These are phyloP conservation scores for Thelonectria blattea DNA, from an alignment of 2,329 filamentous ascomycete genomes.

Conservation along the genomic window DNA sequence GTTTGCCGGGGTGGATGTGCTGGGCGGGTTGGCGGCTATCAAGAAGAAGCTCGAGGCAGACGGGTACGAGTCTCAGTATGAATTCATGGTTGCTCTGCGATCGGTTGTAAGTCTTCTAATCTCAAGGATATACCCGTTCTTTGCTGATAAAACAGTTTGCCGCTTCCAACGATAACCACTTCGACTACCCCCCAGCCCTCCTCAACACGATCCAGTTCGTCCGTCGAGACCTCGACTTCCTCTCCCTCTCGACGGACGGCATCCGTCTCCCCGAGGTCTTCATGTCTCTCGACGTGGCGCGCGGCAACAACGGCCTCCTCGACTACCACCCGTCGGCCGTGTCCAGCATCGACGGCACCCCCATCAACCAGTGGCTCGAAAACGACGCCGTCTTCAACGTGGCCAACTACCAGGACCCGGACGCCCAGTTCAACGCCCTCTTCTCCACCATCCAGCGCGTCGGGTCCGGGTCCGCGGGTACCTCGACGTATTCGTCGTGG, in stretches of 20 bases:
- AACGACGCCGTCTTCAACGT: constrained; percentile 27
- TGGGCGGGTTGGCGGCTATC: constrained; percentile 12
- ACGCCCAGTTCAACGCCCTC: constrained; percentile 34
- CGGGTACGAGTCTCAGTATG: constrained; percentile 3
- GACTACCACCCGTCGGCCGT: constrained; percentile 33
- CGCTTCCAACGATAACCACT: constrained; percentile 33
- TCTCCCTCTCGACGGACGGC: constrained; percentile 29
- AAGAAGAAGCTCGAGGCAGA: constrained; percentile 13
- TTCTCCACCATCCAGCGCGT: constrained; percentile 26
- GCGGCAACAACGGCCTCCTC: constrained; percentile 25
- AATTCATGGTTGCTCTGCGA: constrained; percentile 23
- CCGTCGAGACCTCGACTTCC: constrained; percentile 26
- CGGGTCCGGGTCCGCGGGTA: constrained; percentile 17
- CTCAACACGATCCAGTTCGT: constrained; percentile 29
- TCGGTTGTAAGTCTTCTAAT: constrained; percentile 29
- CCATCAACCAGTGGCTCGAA: constrained; percentile 32
- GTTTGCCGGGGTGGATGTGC: constrained; percentile 14
- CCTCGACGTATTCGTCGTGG: constrained; percentile 21
- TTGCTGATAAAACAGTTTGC: constrained; percentile 27
- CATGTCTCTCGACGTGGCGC: constrained; percentile 22
- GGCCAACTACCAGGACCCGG: constrained; percentile 31
- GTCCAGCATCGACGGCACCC: constrained; percentile 30
- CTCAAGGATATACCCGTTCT: rapidly evolving
- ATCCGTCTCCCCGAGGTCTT: constrained; percentile 27
- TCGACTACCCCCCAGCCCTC: constrained; percentile 33